Evolutionary conservation across 176 grass and related monocot species (phyloP), one percentile per base, ranked within the genome.

Genomic region (Olyra latifolia): DNA sequence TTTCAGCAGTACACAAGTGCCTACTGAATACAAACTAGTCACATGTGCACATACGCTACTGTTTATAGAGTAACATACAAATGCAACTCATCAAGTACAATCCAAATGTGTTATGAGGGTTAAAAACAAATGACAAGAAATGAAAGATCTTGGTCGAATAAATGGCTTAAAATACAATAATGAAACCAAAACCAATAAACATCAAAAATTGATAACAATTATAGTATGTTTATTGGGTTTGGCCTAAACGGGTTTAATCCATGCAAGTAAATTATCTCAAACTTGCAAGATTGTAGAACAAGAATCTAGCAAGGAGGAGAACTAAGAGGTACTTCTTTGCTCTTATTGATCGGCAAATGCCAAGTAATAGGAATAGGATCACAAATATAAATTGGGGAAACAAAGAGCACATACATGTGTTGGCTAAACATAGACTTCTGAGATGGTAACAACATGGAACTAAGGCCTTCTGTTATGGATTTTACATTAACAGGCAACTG

Each of bases 401-500:
- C 63, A 28, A 62, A 74, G 44, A 83, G 56, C 16, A 71, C 87
- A 60, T 93, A 97, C 95, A 89, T 52, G 23, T 82, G 74, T 82
- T 73, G 80, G 71, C 78, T 93, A 66, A 93, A 93, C 86, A 89
- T 88, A 69, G 48, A 48, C 69, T 86, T 91, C 84, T 98, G 95
- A 67, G 91, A 87, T 47, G 58, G 86, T 69, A 98, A n/a, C 29
- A 89, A 30, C 88, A 98, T 35, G n/a, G 90, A 98, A 86, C 47
- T 72, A 85, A 98, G 90, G 66, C 92, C 87, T 6, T 95, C 90
- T 73, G 47, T 95, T 55, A 98, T 72, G 15, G 71, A 84, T 67
- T 75, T 93, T 80, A 98, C 72, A 81, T 95, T 84, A 84, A 98
- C 88, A 76, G 95, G 92, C 81, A 95, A 93, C 80, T 93, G 86